Base-by-base conservation (phyloP, 2,329 filamentous ascomycete species). In the Fusarium coffeatum region DNA sequence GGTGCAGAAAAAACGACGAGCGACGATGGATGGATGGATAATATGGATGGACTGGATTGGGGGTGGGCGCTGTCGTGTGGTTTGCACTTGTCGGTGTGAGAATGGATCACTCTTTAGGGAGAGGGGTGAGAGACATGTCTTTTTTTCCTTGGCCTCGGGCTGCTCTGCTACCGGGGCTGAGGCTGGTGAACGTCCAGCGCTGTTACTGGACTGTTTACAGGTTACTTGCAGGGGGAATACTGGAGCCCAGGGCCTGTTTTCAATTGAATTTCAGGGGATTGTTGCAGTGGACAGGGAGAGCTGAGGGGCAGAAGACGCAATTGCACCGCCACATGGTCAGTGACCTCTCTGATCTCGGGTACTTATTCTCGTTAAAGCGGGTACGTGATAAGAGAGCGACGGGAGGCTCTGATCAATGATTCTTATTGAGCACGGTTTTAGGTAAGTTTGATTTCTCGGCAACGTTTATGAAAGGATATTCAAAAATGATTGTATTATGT, bases 41-140 rank as follows among this genome's bases (percentile, higher is more conserved):
- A 53, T 53, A 53, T 53, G 49, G 49, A 53, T 66, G 61, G 55
- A 66, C 54, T 41, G 23, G 60, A 59, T 65, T 66, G 63, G 64
- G 60, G 60, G 60, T 71, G 68, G 63, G 62, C 60, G 65, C 71
- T 59, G 73, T 73, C 66, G 68, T 67, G 59, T 72, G 71, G 74
- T 73, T 72, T 72, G 70, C 34, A 75, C 69, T 75, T 76, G 75
- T 76, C 75, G 75, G 75, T 76, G 75, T 76, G 72, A 74, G 69
- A 71, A 74, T 66, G 59, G 59, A 71, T 73, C 55, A 56, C 18
- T 49, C 49, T 56, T 48, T 48, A 56, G 53, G 43, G 69, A 66
- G 72, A 74, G 73, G 73, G 70, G 73, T 72, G 64, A 66, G 72
- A 62, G 66, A 65, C 65, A 64, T 59, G 55, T 53, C 62, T 64